Evolutionary conservation across 1,284 basidiomycete species (phyloP), one percentile per base, ranked within the genome.

Genomic region (Puccinia polysora): DNA sequence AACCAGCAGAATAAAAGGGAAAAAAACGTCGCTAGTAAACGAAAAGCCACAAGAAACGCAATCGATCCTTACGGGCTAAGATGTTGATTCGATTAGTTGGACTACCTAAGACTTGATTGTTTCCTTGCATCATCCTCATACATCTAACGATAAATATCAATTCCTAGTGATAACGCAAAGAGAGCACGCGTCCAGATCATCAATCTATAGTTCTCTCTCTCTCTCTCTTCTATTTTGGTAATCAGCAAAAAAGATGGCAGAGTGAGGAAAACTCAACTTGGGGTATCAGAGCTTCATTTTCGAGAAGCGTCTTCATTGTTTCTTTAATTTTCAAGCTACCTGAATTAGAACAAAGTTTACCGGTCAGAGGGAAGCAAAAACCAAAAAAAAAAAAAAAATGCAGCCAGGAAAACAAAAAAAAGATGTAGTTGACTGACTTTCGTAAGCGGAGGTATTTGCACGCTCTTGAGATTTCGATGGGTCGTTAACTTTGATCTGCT

Each of bases 31-130:
- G 15, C 34, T 30, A 55, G 34, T 10, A 14, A 28, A 14, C 23
- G 5, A 10, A 10, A 4, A 18, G 3, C 2, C 18, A 49, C 23
- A n/a, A 3, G 8, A 10, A 49, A n/a, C 47, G 23, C 18, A 10
- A 2, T 3, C 18, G 5, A 49, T 49, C 47, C n/a, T n/a, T n/a
- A 75, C 84, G 84, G 0, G 88, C 89, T 0, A 87, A 90, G 67
- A 91, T 88, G 78, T 89, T 91, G 79, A 94, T 87, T 23, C 91
- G 85, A 76, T 92, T 91, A 0, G 90, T 88, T 0, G 90, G 90
- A 1, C 88, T 89, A 25, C 89, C 89, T 30, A 91, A 84, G 0
- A 84, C 82, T 78, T 90, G 87, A 76, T 89, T 89, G 78, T 90
- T 89, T 59, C 67, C 74, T 73, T 81, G 79, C 45, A 84, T 84